Base-by-base conservation (phyloP, 129 eudicot species). In the Pulicaria dysenterica region DNA sequence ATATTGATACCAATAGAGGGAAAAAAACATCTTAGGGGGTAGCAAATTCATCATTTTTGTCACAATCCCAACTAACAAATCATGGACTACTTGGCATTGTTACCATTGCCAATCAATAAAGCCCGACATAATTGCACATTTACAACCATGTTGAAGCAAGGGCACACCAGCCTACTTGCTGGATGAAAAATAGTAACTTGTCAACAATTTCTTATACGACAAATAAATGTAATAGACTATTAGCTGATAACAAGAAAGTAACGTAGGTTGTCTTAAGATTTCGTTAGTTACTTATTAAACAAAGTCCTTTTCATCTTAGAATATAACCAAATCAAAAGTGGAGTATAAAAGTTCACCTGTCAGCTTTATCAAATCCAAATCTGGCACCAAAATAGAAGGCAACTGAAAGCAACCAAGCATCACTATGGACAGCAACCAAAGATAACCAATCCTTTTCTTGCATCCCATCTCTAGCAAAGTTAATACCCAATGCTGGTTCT, bases 391-490 rank as follows among this genome's bases (percentile, higher is more conserved):
- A 86, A 80, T 88, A 92, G 81, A 88, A 89, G 64, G 96, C 96
- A 54, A 86, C 94, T 58, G 96, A 69, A 72, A 88, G 87, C 77
- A 92, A 69, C 97, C 97, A 92, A 39, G 91, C 87, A 73, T 92
- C 97, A 73, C 97, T 89, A 74, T 91, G 97, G 40, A 86, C 92
- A 62, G 97, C 90, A 67, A 91, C 95, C 67, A 88, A 78, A 73
- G 97, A 79, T 53, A 91, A 64, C 96, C 97, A 91, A 58, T 91
- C 92, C 71, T 86, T 88, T 67, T 91, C 96, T 78, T 82, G 89
- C 97, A 91, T 91, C 48, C 92, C 97, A 64, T 88, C 96, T 73
- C 97, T 84, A 57, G 95, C 95, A 82, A 88, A 87, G 86, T 87
- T 91, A 58, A 91, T 91, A 31, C 95, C 95, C 73, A 86, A 59